A percentile compares a stretch with the other conserved stretches of the same genome.
Conservation (phyloP, 768 basidiomycete species). For the Suillus fuscotomentosus region DNA sequence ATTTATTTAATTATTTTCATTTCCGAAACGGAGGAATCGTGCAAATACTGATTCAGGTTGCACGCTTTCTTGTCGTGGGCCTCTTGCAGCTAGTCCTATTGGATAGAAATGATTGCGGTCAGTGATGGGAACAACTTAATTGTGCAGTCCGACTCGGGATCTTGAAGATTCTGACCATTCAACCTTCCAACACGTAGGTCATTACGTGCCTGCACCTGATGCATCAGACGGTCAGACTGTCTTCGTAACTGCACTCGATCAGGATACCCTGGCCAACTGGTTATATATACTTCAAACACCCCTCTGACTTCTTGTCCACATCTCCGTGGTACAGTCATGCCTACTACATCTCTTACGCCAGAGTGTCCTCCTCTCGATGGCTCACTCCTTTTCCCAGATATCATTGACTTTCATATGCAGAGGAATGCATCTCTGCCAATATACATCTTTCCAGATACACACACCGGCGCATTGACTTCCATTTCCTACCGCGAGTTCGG, state of each 20-base stretch:
- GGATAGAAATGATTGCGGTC: not conserved
- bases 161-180: not conserved
- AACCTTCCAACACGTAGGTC: not conserved
- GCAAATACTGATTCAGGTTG: not conserved
- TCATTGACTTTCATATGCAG: conserved; percentile 19
- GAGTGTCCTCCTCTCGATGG: conserved; percentile 23
- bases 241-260: not conserved
- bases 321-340: not conserved
- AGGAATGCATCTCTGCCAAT: conserved; percentile 23
- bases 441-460: conserved; percentile 12
- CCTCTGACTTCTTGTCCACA: not conserved
- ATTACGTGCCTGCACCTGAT: not conserved
- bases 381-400: conserved; percentile 23
- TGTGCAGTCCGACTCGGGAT: not conserved
- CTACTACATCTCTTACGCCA: not conserved
- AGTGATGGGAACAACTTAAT: not conserved
- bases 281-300: not conserved
- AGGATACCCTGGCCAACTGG: not conserved
- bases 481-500: conserved; percentile 29
- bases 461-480: conserved; percentile 10
- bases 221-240: not conserved
- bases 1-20: conserved; percentile 1
- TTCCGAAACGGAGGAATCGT: not conserved
- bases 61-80: not conserved
- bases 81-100: not conserved